Evolutionary conservation across 2,329 filamentous ascomycete species (phyloP).

Genomic region (Aspergillus ochraceus): DNA sequence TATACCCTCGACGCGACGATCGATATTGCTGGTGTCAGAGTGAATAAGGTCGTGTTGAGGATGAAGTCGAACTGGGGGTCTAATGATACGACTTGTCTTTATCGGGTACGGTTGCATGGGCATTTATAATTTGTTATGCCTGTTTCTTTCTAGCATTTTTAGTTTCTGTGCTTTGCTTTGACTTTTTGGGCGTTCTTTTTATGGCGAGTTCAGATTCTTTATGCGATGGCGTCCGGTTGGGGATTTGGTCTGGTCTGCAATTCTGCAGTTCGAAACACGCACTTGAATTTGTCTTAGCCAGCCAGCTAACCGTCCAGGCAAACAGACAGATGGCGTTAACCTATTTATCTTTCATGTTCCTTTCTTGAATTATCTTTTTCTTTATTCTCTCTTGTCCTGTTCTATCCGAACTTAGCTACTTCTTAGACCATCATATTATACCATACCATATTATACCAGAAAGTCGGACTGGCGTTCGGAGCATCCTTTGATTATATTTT

Average conservation of each 20-base stretch:
- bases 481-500: no score
- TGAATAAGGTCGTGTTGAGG: slow-evolving; percentile 43
- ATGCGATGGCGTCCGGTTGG: not conserved
- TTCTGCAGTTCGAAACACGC: not conserved
- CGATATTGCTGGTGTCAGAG: slow-evolving; percentile 35
- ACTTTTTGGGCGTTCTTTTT: not conserved
- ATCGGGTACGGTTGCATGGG: slow-evolving; percentile 47
- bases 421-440: no score
- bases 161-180: no score
- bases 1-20: slow-evolving; percentile 41
- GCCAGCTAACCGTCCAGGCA: no score
- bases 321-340: not conserved
- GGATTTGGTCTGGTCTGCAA: not conserved
- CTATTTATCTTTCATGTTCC: not conserved
- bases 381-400: not conserved
- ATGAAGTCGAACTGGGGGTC: slow-evolving; percentile 47
- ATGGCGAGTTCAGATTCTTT: not conserved
- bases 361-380: not conserved
- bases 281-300: no score
- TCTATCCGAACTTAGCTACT: no score
- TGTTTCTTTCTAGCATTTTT: no score
- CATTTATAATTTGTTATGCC: slow-evolving; percentile 22
- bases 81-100: slow-evolving; percentile 43
- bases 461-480: no score
- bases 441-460: no score